These are phyloP conservation scores for Trichoderma orchidacearum DNA, from an alignment of 495 filamentous ascomycete genomes.

Conservation along the genomic window DNA sequence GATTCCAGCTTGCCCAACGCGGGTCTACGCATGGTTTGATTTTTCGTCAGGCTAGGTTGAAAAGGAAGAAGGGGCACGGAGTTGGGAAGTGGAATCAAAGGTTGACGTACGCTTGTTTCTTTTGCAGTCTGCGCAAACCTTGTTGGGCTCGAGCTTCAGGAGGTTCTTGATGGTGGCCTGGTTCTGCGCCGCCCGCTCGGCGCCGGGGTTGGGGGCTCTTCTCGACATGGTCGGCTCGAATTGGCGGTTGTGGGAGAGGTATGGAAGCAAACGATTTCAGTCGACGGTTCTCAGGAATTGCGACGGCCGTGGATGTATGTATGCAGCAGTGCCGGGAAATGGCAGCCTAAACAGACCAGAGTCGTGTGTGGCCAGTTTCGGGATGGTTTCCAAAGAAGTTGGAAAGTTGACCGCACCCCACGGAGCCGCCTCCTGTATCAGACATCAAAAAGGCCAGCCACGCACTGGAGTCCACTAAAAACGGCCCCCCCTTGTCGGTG, in stretches of 20 bases:
- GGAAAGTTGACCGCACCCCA: background rate
- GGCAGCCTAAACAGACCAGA: background rate
- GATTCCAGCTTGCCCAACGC: conserved; percentile 96
- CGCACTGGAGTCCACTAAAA: too few species aligned
- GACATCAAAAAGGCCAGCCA: background rate
- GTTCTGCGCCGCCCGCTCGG: conserved; percentile 79
- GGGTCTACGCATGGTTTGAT: conserved; percentile 46
- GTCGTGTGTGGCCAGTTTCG: background rate
- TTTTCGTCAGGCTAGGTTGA: background rate
- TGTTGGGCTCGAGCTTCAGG: conserved; percentile 85
- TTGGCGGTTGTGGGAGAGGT: background rate
- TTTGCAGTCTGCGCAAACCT: conserved; percentile 96
- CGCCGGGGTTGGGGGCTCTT: conserved; percentile 59
- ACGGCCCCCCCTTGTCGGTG: too few species aligned
- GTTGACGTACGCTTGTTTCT: conserved; percentile 76
- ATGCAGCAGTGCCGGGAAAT: background rate
- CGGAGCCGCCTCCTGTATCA: conserved; percentile 1
- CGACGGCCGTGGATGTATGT: background rate
- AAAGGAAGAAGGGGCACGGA: too few species aligned
- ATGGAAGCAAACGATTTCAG: background rate
- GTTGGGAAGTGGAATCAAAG: background rate
- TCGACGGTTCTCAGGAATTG: background rate
- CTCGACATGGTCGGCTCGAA: conserved; percentile 62
- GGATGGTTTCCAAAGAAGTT: background rate
- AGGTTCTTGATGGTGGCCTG: conserved; percentile 81